These are phyloP conservation scores for Yarrowia osloensis DNA, from an alignment of 805 yeast species.

Conservation along the genomic window DNA sequence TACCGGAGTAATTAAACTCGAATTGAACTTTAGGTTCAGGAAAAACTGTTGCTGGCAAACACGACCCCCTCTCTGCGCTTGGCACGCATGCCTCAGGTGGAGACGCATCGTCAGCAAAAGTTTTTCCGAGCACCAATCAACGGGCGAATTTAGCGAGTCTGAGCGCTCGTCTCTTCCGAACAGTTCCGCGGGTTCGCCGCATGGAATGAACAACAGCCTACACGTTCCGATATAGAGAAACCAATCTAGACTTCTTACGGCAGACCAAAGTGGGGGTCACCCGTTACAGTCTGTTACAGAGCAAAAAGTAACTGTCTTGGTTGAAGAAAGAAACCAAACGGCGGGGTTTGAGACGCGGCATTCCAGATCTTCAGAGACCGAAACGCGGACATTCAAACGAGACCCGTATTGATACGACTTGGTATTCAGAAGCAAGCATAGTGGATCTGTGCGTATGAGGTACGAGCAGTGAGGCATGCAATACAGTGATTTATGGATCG, in stretches of 20 bases:
- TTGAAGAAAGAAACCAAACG: too few species aligned
- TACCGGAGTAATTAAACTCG: conserved; percentile 21
- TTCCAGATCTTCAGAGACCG: too few species aligned
- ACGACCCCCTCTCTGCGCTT: conserved; percentile 18
- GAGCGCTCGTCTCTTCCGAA: neutral
- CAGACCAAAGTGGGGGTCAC: neutral
- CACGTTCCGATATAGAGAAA: too few species aligned
- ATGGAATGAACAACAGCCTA: neutral
- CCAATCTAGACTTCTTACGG: too few species aligned
- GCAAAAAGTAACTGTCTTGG: neutral
- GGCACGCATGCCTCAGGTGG: conserved; percentile 1
- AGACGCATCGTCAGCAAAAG: neutral
- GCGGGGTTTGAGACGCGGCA: too few species aligned
- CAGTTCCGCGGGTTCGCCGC: neutral
- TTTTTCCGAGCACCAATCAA: conserved; percentile 9
- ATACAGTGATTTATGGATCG: too few species aligned
- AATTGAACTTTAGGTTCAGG: neutral
- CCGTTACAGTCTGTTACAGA: neutral
- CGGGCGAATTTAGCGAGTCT: neutral
- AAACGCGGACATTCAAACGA: too few species aligned
- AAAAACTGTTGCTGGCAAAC: conserved; percentile 26
- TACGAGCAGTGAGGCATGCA: too few species aligned
- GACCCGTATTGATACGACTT: too few species aligned
- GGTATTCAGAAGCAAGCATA: too few species aligned
- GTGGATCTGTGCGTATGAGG: too few species aligned